Percentiles rank a stretch among this genome's conserved stretches.
phyloP scores from a whole-genome alignment of 768 basidiomycete species.

The Trametes coccinea region DNA sequence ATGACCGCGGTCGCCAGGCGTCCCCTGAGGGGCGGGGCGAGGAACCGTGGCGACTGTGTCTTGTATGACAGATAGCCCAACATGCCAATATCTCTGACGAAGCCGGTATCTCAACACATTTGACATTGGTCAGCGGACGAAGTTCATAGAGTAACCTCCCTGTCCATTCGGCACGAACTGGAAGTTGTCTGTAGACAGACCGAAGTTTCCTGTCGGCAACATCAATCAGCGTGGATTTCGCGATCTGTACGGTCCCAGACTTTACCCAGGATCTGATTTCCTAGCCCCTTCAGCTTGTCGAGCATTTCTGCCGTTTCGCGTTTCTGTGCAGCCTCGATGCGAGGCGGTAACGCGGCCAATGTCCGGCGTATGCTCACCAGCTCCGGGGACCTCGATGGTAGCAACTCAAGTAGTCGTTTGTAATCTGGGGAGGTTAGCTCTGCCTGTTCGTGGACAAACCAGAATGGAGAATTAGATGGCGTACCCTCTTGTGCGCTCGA shows the following conservation, averaged over 20 bases:
- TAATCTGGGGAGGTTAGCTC: conserved; percentile 59
- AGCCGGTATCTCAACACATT: neutral
- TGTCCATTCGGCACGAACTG: conserved; percentile 92
- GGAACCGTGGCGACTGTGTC: too few species aligned
- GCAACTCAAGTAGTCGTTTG: conserved; percentile 61
- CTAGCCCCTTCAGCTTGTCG: conserved; percentile 87
- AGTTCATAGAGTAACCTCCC: conserved; percentile 95
- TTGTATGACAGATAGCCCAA: too few species aligned
- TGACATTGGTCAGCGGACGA: conserved; percentile 36
- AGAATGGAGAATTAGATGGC: neutral
- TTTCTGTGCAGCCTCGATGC: conserved; percentile 76
- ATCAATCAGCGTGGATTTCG: neutral
- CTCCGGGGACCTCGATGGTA: conserved; percentile 57
- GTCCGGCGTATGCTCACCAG: conserved; percentile 47
- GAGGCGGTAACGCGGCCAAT: conserved; percentile 59
- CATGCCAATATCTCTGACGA: too few species aligned
- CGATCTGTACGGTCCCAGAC: neutral
- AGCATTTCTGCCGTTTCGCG: conserved; percentile 90
- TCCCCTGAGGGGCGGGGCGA: too few species aligned
- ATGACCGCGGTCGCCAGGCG: too few species aligned
- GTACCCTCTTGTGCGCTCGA: conserved; percentile 82
- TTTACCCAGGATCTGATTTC: conserved; percentile 85
- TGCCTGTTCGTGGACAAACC: neutral
- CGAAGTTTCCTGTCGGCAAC: conserved; percentile 72
- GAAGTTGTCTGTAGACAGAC: conserved; percentile 95